Conservation (phyloP, 2,329 filamentous ascomycete genomes). For the Talaromyces amestolkiae region DNA sequence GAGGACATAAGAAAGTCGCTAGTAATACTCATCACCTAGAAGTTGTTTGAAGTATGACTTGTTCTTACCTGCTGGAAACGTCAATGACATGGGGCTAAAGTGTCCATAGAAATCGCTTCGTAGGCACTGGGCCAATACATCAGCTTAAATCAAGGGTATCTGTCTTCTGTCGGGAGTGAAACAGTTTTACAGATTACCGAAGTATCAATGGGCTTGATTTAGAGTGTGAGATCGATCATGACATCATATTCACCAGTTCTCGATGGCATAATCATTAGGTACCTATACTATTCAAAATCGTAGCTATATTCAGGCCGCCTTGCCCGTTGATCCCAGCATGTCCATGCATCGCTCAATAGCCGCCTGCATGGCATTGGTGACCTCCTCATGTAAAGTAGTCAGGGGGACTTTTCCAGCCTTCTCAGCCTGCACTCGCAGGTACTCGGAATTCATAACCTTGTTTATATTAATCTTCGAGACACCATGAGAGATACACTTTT, state of each 20-base stretch:
- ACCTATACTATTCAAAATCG: background rate
- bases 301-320: slow-evolving; percentile 29
- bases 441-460: slow-evolving; percentile 56
- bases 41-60: background rate
- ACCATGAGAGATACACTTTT: slow-evolving; percentile 54
- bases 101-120: background rate
- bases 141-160: background rate
- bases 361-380: slow-evolving; percentile 55
- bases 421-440: slow-evolving; percentile 48
- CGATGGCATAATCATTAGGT: background rate
- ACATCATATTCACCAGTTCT: background rate
- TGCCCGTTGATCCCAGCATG: slow-evolving; percentile 43
- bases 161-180: no score
- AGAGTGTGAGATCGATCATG: background rate
- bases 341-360: slow-evolving; percentile 58
- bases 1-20: background rate
- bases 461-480: slow-evolving; percentile 60
- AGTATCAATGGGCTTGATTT: background rate
- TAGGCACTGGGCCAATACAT: no score
- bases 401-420: slow-evolving; percentile 53
- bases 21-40: background rate
- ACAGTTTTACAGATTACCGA: no score
- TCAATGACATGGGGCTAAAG: background rate
- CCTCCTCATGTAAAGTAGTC: slow-evolving; percentile 55
- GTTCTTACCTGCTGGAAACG: background rate